Conservation (phyloP, 768 basidiomycete species). For the Tricholoma matsutake region DNA sequence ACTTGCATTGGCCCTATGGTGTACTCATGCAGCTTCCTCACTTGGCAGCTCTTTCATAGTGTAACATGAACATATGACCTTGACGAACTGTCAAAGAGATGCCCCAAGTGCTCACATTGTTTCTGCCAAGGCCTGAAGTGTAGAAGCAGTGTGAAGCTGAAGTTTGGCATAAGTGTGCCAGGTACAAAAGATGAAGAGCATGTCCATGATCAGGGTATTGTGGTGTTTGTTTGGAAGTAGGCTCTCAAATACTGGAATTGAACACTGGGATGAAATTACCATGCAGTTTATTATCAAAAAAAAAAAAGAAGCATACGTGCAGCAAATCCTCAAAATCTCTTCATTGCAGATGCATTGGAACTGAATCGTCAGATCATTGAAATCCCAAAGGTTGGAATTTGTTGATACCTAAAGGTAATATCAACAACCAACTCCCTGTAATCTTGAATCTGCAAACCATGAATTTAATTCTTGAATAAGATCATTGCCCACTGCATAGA, state of each 20-base stretch:
- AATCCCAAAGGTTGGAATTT: slow-evolving; percentile 30
- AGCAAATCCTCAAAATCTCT: slow-evolving; percentile 28
- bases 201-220: slow-evolving; percentile 1
- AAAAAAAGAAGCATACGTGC: slow-evolving; percentile 17
- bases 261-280: neutral
- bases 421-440: neutral
- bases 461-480: slow-evolving; percentile 19
- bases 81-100: neutral
- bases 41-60: slow-evolving; percentile 3
- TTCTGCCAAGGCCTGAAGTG: slow-evolving; percentile 1
- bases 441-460: slow-evolving; percentile 13
- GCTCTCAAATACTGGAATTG: slow-evolving; percentile 5
- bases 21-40: slow-evolving; percentile 2
- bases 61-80: neutral
- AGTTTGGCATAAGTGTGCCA: slow-evolving; percentile 12
- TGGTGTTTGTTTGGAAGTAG: slow-evolving; percentile 4
- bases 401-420: slow-evolving; percentile 22
- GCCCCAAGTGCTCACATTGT: neutral
- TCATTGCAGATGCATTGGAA: slow-evolving; percentile 18
- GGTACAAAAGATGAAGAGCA: slow-evolving; percentile 5
- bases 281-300: neutral
- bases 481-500: slow-evolving; percentile 19
- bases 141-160: slow-evolving; percentile 5
- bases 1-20: neutral
- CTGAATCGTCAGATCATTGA: slow-evolving; percentile 20